These are phyloP conservation scores for Solanum clarkiae DNA, from an alignment of 257 asterid genomes.

Conservation along the genomic window DNA sequence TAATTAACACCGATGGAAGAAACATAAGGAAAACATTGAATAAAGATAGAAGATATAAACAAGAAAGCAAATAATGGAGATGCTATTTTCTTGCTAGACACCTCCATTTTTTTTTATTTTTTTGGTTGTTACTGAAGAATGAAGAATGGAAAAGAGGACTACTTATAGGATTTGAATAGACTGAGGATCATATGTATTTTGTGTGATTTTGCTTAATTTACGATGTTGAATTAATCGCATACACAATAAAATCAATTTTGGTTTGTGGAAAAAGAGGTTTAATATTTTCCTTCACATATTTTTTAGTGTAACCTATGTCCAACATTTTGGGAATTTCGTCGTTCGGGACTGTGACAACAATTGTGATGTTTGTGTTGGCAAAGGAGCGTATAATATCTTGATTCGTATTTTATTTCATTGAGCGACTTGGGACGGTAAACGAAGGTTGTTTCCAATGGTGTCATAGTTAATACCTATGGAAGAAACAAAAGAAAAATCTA, in stretches of 20 bases:
- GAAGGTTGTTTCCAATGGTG: slow-evolving; percentile 77
- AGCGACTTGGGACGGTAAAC: slow-evolving; percentile 63
- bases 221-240: neutral
- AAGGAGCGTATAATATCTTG: slow-evolving; percentile 74
- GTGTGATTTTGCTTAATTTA: neutral
- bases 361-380: slow-evolving; percentile 54
- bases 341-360: slow-evolving; percentile 68
- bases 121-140: neutral
- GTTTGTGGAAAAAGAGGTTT: slow-evolving; percentile 54
- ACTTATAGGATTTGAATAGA: neutral
- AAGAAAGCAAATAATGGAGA: slow-evolving; percentile 12
- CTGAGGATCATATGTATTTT: neutral
- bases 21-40: slow-evolving; percentile 19
- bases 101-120: slow-evolving; percentile 1
- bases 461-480: slow-evolving; percentile 90
- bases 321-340: slow-evolving; percentile 60
- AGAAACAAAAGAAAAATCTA: slow-evolving; percentile 8
- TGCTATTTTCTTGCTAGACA: neutral
- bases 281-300: slow-evolving; percentile 41
- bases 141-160: neutral
- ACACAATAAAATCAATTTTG: slow-evolving; percentile 38
- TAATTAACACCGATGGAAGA: slow-evolving; percentile 75
- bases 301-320: slow-evolving; percentile 26
- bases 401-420: slow-evolving; percentile 60
- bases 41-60: slow-evolving; percentile 8